Conservation (phyloP, 148 eudicot genomes). For the Drosera capensis region DNA sequence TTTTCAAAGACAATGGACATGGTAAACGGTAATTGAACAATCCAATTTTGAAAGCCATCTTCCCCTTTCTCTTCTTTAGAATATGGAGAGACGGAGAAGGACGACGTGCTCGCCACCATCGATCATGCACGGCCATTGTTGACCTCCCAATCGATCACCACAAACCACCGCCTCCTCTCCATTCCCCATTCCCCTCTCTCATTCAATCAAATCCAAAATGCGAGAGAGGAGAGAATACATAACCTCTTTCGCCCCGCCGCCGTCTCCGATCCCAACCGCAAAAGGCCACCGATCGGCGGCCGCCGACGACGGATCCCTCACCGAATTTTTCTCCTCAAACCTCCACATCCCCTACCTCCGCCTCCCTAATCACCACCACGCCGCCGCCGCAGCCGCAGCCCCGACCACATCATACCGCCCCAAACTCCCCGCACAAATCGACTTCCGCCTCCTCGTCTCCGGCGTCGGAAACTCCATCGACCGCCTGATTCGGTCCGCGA, state of each 20-base stretch:
- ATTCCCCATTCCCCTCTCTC: background rate
- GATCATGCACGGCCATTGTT: too few relatives aligned
- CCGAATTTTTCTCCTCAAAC: slow-evolving; percentile 25
- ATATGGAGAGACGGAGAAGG: too few relatives aligned
- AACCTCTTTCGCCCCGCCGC: slow-evolving; percentile 21
- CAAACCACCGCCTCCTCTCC: background rate
- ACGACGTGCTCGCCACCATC: too few relatives aligned
- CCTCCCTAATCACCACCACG: slow-evolving; percentile 30
- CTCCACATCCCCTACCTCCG: slow-evolving; percentile 41
- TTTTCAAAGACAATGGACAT: too few relatives aligned
- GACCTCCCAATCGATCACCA: too few relatives aligned
- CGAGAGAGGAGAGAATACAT: background rate
- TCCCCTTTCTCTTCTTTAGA: too few relatives aligned
- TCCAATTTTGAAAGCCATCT: too few relatives aligned
- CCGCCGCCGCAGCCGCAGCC: slow-evolving; percentile 1
- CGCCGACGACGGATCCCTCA: slow-evolving; percentile 19
- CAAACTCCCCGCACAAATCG: slow-evolving; percentile 26
- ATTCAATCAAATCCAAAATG: background rate
- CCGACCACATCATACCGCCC: slow-evolving; percentile 10
- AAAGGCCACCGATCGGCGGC: slow-evolving; percentile 42
- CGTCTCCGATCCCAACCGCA: slow-evolving; percentile 66
- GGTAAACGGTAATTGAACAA: too few relatives aligned
- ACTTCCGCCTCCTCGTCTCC: slow-evolving; percentile 17
- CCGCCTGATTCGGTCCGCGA: slow-evolving; percentile 27
- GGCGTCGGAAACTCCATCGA: slow-evolving; percentile 34